Conservation (phyloP, 371 early-diverging fungal genomes). For the Thermomucor indicae-seudaticae region DNA sequence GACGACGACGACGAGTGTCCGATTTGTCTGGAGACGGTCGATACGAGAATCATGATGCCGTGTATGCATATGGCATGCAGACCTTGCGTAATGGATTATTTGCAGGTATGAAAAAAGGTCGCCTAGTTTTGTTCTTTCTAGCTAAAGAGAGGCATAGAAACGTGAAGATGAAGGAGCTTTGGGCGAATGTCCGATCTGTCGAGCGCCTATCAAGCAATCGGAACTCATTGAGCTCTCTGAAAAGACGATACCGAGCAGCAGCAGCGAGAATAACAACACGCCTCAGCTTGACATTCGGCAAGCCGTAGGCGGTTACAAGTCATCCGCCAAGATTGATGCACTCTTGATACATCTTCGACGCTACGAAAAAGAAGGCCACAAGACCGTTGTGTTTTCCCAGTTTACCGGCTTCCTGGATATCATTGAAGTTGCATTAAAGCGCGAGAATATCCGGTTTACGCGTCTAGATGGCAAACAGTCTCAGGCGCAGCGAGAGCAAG, state of each 20-base stretch:
- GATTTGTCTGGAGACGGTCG: constrained; percentile 52
- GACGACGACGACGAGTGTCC: constrained; percentile 26
- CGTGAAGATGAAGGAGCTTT: constrained; percentile 49
- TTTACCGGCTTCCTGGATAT: constrained; percentile 76
- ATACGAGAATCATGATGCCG: constrained; percentile 50
- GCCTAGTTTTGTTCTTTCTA: background rate
- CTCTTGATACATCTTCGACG: constrained; percentile 44
- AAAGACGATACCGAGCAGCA: background rate
- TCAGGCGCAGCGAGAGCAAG: constrained; percentile 56
- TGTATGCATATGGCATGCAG: constrained; percentile 68
- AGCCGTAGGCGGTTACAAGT: constrained; percentile 47
- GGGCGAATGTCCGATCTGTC: constrained; percentile 63
- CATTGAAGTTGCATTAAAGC: constrained; percentile 51
- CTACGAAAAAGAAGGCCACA: constrained; percentile 25
- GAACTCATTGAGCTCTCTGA: constrained; percentile 49
- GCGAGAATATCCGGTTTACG: constrained; percentile 48
- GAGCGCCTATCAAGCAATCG: constrained; percentile 44
- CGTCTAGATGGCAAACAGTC: constrained; percentile 70
- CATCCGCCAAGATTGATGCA: constrained; percentile 63
- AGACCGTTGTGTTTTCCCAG: constrained; percentile 82
- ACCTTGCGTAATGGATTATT: constrained; percentile 54
- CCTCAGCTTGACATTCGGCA: constrained; percentile 28
- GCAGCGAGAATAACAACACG: background rate
- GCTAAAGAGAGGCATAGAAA: constrained; percentile 18
- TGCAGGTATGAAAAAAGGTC: constrained; percentile 34